phyloP scores from a whole-genome alignment of 192 early-diverging fungal species.

The Coemansia sp. region DNA sequence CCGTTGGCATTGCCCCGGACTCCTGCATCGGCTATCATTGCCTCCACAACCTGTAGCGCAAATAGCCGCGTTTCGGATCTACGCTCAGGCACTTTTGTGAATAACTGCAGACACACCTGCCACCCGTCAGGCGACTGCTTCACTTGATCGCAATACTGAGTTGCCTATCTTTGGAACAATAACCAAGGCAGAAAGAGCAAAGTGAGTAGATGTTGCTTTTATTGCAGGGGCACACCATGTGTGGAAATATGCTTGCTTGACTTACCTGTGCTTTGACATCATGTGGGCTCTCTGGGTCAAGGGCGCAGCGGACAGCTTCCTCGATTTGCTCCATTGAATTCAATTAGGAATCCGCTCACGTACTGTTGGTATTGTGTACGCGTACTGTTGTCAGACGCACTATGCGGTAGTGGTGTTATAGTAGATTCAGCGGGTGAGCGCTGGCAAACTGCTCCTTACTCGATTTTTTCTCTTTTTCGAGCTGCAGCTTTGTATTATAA shows the following conservation, averaged over 20 bases:
- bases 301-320: constrained; percentile 74
- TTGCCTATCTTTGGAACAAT: constrained; percentile 56
- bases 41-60: constrained; percentile 78
- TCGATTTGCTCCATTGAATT: constrained; percentile 69
- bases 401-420: neutral
- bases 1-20: constrained; percentile 28
- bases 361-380: neutral
- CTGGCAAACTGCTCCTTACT: neutral
- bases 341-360: neutral
- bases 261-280: constrained; percentile 72
- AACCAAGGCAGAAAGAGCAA: neutral
- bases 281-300: constrained; percentile 67
- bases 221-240: neutral
- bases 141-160: constrained; percentile 76
- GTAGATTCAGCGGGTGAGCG: neutral
- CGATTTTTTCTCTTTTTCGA: neutral
- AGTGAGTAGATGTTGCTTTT: neutral
- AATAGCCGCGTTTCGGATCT: constrained; percentile 78
- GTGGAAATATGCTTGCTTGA: neutral
- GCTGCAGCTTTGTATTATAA: neutral
- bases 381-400: neutral
- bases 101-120: constrained; percentile 79
- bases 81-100: constrained; percentile 71
- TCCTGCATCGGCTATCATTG: constrained; percentile 32
- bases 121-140: constrained; percentile 77